phyloP scores from a whole-genome alignment of 2,329 filamentous ascomycete genomes.

The Fusarium begoniae region DNA sequence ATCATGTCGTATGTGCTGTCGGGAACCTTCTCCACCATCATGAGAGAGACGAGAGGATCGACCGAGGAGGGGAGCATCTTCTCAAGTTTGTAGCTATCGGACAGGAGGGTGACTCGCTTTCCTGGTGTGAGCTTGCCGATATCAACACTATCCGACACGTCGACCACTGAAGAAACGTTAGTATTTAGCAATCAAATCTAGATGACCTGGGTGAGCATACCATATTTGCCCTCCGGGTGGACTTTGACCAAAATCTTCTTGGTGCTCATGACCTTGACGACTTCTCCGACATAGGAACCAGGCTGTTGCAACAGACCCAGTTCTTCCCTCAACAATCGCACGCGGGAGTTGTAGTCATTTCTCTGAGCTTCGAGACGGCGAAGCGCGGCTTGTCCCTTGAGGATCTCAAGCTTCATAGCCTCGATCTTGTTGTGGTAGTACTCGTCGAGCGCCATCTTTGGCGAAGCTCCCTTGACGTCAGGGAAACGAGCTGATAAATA shows the following conservation, averaged over 20 bases:
- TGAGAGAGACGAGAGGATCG: slow-evolving; percentile 96
- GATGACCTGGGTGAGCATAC: slow-evolving; percentile 59
- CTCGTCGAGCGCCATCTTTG: slow-evolving; percentile 96
- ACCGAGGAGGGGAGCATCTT: slow-evolving; percentile 98
- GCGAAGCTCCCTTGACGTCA: slow-evolving; percentile 42
- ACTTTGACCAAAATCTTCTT: slow-evolving; percentile 99
- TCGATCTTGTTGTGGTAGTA: slow-evolving; percentile 99
- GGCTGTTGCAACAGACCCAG: slow-evolving; percentile 95
- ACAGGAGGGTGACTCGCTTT: slow-evolving; percentile 96
- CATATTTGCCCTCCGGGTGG: slow-evolving; percentile 99
- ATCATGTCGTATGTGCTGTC: slow-evolving; percentile 99
- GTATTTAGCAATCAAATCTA: background rate
- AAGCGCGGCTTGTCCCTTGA: slow-evolving; percentile 95
- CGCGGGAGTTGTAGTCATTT: slow-evolving; percentile 99
- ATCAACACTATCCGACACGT: slow-evolving; percentile 93
- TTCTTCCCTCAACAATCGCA: slow-evolving; percentile 93
- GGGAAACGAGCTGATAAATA: slow-evolving; percentile 6
- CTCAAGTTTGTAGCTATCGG: slow-evolving; percentile 98
- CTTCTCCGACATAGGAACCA: slow-evolving; percentile 97
- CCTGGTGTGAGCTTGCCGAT: slow-evolving; percentile 94
- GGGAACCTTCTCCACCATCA: slow-evolving; percentile 99
- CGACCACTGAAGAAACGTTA: slow-evolving; percentile 74
- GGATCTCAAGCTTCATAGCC: slow-evolving; percentile 99
- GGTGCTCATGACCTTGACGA: slow-evolving; percentile 99
- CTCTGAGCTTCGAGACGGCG: slow-evolving; percentile 95